phyloP scores from a whole-genome alignment of 2,329 filamentous ascomycete species.

The Volutella citrinella region DNA sequence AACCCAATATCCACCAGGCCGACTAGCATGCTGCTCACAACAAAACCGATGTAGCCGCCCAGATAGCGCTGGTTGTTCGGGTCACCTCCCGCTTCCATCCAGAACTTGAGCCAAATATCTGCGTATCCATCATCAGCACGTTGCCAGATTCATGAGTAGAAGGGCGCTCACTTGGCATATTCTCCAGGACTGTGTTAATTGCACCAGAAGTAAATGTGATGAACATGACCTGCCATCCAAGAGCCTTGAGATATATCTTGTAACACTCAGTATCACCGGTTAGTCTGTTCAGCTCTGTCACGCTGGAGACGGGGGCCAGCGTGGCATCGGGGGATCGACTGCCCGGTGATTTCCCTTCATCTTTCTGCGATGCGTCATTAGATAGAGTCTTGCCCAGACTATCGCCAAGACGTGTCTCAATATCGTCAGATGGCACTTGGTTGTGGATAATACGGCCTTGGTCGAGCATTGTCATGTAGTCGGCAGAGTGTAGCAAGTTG shows the following conservation, averaged over 20 bases:
- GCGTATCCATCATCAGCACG: slow-evolving; percentile 22
- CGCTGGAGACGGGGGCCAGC: neutral
- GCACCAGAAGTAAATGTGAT: slow-evolving; percentile 13
- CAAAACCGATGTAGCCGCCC: slow-evolving; percentile 22
- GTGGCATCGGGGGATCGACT: neutral
- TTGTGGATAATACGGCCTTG: slow-evolving; percentile 18
- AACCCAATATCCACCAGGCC: slow-evolving; percentile 11
- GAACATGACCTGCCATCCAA: slow-evolving; percentile 19
- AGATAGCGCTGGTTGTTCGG: slow-evolving; percentile 16
- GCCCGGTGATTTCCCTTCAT: neutral
- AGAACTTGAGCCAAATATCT: slow-evolving; percentile 25
- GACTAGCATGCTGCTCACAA: slow-evolving; percentile 13
- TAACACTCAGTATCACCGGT: slow-evolving; percentile 28
- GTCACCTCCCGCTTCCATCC: slow-evolving; percentile 22
- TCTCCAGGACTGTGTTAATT: slow-evolving; percentile 12
- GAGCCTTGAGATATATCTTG: slow-evolving; percentile 25
- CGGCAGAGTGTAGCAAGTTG: slow-evolving; percentile 22
- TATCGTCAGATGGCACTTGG: slow-evolving; percentile 19
- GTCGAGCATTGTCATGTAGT: slow-evolving; percentile 24
- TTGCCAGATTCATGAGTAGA: slow-evolving; percentile 22
- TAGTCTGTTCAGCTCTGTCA: slow-evolving; percentile 23
- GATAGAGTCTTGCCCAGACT: slow-evolving; percentile 7
- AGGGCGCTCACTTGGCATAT: slow-evolving; percentile 21
- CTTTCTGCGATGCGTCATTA: too few relatives aligned
- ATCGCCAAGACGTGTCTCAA: slow-evolving; percentile 16